phyloP scores from a whole-genome alignment of 1,284 basidiomycete genomes.

The Rhodotorula glutinis region DNA sequence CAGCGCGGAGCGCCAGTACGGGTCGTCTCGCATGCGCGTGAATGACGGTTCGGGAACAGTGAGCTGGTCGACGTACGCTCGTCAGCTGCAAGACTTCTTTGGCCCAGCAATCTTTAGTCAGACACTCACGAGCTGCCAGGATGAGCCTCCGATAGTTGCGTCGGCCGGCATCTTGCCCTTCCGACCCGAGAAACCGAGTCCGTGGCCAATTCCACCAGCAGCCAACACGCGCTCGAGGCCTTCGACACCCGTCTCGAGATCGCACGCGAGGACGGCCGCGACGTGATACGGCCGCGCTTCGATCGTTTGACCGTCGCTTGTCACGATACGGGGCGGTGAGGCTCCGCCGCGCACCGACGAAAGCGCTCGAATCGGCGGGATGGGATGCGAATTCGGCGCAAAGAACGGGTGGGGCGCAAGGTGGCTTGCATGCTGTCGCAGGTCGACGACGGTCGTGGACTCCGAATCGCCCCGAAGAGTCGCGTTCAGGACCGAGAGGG shows the following conservation, averaged over 20 bases:
- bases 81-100: neutral
- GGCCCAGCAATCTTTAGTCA: slow-evolving; percentile 50
- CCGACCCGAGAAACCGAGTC: neutral
- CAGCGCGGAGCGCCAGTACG: slow-evolving; percentile 52
- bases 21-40: slow-evolving; percentile 44
- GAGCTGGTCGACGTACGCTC: slow-evolving; percentile 6
- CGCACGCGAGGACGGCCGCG: slow-evolving; percentile 58
- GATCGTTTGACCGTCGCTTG: neutral
- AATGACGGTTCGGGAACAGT: slow-evolving; percentile 25
- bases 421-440: neutral
- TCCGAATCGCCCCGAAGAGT: slow-evolving; percentile 4
- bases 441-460: neutral
- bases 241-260: slow-evolving; percentile 59
- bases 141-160: slow-evolving; percentile 48
- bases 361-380: slow-evolving; percentile 57
- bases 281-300: slow-evolving; percentile 30
- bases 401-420: slow-evolving; percentile 16
- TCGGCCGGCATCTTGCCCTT: slow-evolving; percentile 51
- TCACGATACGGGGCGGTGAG: slow-evolving; percentile 21
- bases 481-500: slow-evolving; percentile 23
- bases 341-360: slow-evolving; percentile 6
- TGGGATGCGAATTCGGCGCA: slow-evolving; percentile 55
- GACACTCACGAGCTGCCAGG: slow-evolving; percentile 56
- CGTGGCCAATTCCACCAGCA: slow-evolving; percentile 53
- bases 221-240: slow-evolving; percentile 56